A percentile compares a stretch with the other conserved stretches of the same genome.
Evolutionary conservation across 345 rosid species (phyloP).

Genomic region (Heritiera fomes): DNA sequence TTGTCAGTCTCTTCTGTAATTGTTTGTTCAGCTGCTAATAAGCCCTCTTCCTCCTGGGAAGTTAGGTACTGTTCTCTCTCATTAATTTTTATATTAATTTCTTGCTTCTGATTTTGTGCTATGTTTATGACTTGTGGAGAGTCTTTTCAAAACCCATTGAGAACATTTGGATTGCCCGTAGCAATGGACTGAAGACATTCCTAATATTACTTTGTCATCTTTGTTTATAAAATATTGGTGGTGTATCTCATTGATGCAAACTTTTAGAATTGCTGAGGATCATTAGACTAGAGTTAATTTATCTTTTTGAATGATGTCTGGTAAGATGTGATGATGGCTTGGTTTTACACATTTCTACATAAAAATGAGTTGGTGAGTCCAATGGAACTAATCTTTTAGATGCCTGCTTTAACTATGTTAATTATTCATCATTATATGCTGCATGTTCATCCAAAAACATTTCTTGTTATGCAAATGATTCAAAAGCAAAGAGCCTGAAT

Average conservation of each 20-base stretch:
- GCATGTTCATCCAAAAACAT: not conserved
- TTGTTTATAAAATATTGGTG: not conserved
- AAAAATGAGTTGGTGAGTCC: not conserved
- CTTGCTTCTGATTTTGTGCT: not conserved
- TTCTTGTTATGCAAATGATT: not conserved
- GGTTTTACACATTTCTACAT: not conserved
- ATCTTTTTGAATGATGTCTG: not conserved
- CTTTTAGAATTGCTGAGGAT: not conserved
- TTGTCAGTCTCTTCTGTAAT: not conserved
- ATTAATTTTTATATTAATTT: not conserved
- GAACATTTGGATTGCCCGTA: not conserved
- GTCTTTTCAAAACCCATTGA: not conserved
- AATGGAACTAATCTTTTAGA: not conserved
- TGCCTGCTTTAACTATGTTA: not conserved
- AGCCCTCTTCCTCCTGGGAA: conserved; percentile 26
- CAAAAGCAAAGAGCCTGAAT: not conserved
- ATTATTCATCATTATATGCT: not conserved
- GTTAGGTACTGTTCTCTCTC: conserved; percentile 15
- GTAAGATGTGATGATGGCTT: not conserved
- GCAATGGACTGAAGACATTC: not conserved
- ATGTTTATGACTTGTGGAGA: not conserved
- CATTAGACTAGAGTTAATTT: not conserved
- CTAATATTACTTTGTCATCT: not conserved
- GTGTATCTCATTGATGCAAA: too few species aligned
- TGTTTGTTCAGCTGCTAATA: conserved; percentile 22